These are phyloP conservation scores for Tetracentron sinense DNA, from an alignment of 164 flowering plant genomes.

Conservation along the genomic window DNA sequence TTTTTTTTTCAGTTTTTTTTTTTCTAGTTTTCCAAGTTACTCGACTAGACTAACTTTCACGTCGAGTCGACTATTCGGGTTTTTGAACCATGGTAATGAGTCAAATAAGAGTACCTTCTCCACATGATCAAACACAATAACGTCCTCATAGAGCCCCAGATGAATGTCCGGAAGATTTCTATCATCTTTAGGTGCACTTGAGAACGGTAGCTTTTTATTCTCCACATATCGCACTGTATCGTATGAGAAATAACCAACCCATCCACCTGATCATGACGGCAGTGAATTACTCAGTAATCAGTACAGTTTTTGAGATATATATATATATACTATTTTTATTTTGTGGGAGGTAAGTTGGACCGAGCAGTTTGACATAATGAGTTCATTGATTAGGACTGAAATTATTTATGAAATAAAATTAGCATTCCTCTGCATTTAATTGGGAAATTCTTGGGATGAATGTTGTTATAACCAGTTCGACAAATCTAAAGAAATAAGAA, in stretches of 20 bases:
- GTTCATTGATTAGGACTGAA: background rate
- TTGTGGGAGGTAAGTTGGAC: too few relatives aligned
- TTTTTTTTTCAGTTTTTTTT: too few relatives aligned
- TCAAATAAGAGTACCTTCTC: conserved; percentile 58
- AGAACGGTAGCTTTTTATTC: conserved; percentile 81
- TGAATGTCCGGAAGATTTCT: conserved; percentile 90
- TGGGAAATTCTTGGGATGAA: background rate
- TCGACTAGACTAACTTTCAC: too few relatives aligned
- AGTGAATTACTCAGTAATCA: background rate
- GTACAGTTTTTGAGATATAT: too few relatives aligned
- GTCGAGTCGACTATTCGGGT: too few relatives aligned
- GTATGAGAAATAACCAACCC: conserved; percentile 96
- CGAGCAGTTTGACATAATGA: too few relatives aligned
- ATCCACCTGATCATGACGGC: conserved; percentile 65
- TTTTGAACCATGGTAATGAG: too few relatives aligned
- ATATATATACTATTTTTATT: too few relatives aligned
- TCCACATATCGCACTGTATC: conserved; percentile 91
- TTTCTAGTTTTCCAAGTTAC: too few relatives aligned
- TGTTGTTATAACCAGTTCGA: too few relatives aligned
- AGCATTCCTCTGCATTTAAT: background rate
- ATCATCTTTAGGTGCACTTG: conserved; percentile 79
- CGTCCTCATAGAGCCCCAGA: conserved; percentile 83
- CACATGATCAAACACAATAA: conserved; percentile 90
- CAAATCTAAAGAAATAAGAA: too few relatives aligned
- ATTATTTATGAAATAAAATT: background rate